Evolutionary conservation across 2,329 filamentous ascomycete species (phyloP), one percentile per base, ranked within the genome.

Genomic region (Xylariaceae sp.): DNA sequence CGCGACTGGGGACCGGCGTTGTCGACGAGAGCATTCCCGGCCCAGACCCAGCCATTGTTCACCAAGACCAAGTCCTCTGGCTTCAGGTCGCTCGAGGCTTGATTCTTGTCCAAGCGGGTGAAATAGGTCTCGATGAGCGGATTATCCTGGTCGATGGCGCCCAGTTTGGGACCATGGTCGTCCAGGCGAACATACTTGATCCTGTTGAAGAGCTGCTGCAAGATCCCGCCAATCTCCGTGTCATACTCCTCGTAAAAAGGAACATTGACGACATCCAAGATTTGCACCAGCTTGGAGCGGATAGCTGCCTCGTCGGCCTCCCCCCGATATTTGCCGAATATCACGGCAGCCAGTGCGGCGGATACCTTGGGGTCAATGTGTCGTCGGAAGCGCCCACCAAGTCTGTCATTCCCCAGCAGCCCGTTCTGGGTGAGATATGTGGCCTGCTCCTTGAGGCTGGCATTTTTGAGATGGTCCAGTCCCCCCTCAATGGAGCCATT

Each of bases 41-140:
- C 90, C 92, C 92, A 98, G 7, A 98, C 89, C 92, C 92, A 98
- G 27, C 92, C 92, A 53, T 98, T 98, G 61, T 96, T 96, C 25
- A 81, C 89, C 32, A 98, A 64, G 3, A 86, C 85, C 29, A 94
- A 70, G 27, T 88, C 81, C 37, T 81, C 80, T 2, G 79, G 70
- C 37, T 79, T 79, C 51, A 93, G 82, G 51, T 85, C 80, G 40
- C 77, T 71, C 1, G 92, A 94, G 9, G 71, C 76, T 9, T 83
- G 76, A 49, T 94, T 94, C 19, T 73, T 57, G 1, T 89, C 85
- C 25, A 98, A 68, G 18, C 90, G 78, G 0, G 92, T 96, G 60
- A 98, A 98, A 64, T 98, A 98, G 0, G 83, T 72, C 64, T 98
- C 92, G 43, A 95, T 86, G 18, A 98, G 67, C 10, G 92, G 89